Conservation (phyloP, 352 stramenopile genomes). For the Phytophthora capsici region DNA sequence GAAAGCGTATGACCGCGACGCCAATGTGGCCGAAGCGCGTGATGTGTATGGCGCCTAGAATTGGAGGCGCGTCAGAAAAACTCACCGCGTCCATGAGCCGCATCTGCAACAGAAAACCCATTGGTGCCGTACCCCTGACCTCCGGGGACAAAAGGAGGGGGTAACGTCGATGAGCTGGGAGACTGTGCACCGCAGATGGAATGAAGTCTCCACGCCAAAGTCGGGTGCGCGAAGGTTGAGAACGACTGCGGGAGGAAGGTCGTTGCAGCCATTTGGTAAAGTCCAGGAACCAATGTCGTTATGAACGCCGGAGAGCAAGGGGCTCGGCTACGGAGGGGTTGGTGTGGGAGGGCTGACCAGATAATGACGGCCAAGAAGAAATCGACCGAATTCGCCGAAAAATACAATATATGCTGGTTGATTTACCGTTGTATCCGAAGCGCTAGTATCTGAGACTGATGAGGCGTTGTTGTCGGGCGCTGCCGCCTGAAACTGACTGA, state of each 20-base stretch:
- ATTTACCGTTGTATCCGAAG: no score
- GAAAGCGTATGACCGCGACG: conserved; percentile 1
- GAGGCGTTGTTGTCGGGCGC: no score
- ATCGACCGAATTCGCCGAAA: no score
- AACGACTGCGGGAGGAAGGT: not conserved
- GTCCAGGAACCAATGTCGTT: no score
- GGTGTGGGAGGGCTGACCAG: no score
- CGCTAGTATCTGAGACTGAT: no score
- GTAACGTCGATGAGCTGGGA: not conserved
- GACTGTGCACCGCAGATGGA: not conserved
- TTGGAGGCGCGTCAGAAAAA: not conserved
- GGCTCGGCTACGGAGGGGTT: no score
- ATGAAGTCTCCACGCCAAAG: conserved; percentile 7
- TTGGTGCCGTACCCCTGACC: not conserved
- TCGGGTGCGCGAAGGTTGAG: not conserved
- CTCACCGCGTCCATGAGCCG: not conserved
- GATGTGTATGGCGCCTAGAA: not conserved
- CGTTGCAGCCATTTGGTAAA: not conserved
- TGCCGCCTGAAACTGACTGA: no score
- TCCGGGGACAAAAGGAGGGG: not conserved
- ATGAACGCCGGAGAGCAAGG: no score
- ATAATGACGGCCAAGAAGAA: no score
- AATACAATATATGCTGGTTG: no score
- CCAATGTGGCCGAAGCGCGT: not conserved
- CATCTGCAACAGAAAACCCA: not conserved